Evolutionary conservation across 768 basidiomycete genomes (phyloP), one percentile per base, ranked within the genome.

Genomic region (Strobilomyces confusus): DNA sequence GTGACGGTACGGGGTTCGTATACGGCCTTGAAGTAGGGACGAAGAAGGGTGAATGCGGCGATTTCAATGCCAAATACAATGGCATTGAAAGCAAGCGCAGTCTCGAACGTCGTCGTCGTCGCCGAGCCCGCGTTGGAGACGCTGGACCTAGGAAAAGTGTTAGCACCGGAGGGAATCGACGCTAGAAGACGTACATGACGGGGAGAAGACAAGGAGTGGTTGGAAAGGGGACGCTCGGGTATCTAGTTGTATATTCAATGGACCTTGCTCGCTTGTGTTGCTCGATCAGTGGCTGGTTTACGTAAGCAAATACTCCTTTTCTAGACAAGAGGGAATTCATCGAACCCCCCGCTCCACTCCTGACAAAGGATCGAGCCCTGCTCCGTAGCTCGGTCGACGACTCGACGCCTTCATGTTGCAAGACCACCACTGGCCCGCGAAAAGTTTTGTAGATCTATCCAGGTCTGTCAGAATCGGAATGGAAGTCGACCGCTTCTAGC

Each of bases 1-100:
- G 77, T 72, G 69, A 87, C 89, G 8, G 92, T 88, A 51, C 93
- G 77, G 0, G 94, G 95, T 62, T 93, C 89, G 67, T 93, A 98
- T 44, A 98, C 87, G 14, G 84, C 77, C 57, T 86, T 89, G 78
- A 98, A 97, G 64, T 83, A 85, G 12, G 87, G 83, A 38, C 94
- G 77, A 26, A 97, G 69, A 57, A 95, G 53, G n/a, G 93, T 87
- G 73, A 97, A 98, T 15, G 80, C 78, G 5, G 64, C 75, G 48
- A 98, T 68, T 71, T 95, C 88, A 7, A 72, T 77, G 9, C 72
- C 84, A 57, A 90, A 89, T 22, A 92, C 82, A 34, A 78, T 78
- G 0, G 75, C 77, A 66, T 98, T 98, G 76, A 94, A 84, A 17
- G 84, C 81, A 42, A 98, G 79, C 4, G 95, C 89, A 7, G 95